Evolutionary conservation across 106 monocot genomes (phyloP).

Genomic region (Dendrobium chrysotoxum): DNA sequence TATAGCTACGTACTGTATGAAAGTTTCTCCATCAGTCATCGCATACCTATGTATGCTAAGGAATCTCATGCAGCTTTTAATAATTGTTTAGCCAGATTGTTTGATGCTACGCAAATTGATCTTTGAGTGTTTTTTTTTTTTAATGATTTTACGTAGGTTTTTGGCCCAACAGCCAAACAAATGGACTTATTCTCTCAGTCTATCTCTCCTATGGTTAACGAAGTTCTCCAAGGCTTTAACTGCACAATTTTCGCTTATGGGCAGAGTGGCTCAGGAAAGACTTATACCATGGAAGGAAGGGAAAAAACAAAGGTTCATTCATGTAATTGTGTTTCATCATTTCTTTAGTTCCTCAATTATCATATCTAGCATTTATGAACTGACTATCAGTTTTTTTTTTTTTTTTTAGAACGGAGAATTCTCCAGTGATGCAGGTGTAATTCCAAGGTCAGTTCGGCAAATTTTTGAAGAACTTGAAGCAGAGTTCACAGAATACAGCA

Average conservation of each 20-base stretch:
- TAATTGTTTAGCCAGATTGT: background rate
- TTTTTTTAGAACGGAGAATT: conserved; percentile 47
- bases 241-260: conserved; percentile 74
- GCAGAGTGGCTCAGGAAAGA: conserved; percentile 63
- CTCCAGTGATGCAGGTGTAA: conserved; percentile 55
- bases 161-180: conserved; percentile 52
- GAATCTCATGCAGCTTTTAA: no score
- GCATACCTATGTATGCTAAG: no score
- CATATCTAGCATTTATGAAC: background rate
- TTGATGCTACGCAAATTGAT: no score
- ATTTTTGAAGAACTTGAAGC: conserved; percentile 59
- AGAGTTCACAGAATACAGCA: conserved; percentile 45
- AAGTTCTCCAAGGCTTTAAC: conserved; percentile 64
- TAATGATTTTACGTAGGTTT: conserved; percentile 31
- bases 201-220: conserved; percentile 41
- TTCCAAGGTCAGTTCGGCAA: conserved; percentile 42
- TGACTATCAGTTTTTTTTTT: background rate
- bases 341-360: background rate
- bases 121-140: background rate
- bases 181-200: conserved; percentile 57
- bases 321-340: background rate
- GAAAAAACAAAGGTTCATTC: conserved; percentile 23
- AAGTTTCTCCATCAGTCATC: no score
- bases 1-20: no score
- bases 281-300: conserved; percentile 74